Base-by-base conservation (phyloP, 2,329 filamentous ascomycete species). In the Rutstroemia sp. region DNA sequence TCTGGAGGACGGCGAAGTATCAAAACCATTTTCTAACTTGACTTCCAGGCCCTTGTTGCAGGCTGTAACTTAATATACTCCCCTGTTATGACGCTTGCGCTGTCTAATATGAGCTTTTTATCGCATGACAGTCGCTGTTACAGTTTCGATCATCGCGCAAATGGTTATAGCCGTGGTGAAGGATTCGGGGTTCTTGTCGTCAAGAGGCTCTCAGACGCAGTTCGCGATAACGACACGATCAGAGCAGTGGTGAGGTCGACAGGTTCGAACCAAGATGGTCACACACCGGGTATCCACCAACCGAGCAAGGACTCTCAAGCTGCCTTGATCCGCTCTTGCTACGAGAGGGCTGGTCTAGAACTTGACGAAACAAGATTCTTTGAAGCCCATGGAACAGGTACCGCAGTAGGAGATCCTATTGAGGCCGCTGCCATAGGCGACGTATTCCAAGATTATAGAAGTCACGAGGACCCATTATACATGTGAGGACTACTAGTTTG, bases 131-230 rank as follows among this genome's bases (percentile, higher is more conserved):
- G 75, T 1, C 65, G 71, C 8, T 79, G 76, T 59, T 77, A 78
- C 53, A 70, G 72, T 4, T 84, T 82, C 60, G 82, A 86, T 60
- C 64, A 73, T 21, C 72, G 75, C 1, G 84, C 81, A 21, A 78
- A 82, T 58, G 84, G 84, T 0, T 87, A 87, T 63, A 81, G 77
- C 0, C 73, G 82, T 39, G 83, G 81, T 1, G 84, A 87, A 63
- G 84, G 82, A 0, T 72, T 80, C 23, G 79, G 75, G 0, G 73
- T 79, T 16, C 67, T 87, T 2, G 63, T 85, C 4, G 63, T 87
- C 45, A 87, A 86, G 68, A 75, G 75, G 1, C 69, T 86, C 0
- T 70, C 73, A 7, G 77, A 82, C 65, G 84, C 83, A 1, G 60
- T 86, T 4, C 70, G 71, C 14, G 78, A 82, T 61, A 78, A 79